Percentiles rank a stretch among this genome's conserved stretches.
These are phyloP conservation scores for Ceriops zippeliana DNA, from an alignment of 345 rosid genomes.

Conservation along the genomic window DNA sequence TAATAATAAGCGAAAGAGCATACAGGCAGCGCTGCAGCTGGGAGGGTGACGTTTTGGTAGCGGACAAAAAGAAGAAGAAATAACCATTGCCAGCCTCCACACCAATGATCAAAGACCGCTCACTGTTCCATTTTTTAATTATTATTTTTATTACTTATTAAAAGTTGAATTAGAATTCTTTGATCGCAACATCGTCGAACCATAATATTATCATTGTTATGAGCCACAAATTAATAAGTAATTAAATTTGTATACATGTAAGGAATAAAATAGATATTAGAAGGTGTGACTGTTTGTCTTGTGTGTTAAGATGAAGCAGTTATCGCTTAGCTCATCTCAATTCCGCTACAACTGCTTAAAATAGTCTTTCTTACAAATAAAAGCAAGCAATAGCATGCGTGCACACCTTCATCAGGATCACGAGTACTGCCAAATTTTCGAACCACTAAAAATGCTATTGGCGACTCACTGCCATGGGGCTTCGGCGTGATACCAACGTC, in stretches of 20 bases:
- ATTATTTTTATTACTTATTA: background rate
- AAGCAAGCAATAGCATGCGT: background rate
- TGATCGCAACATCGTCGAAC: conserved; percentile 22
- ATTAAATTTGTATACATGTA: background rate
- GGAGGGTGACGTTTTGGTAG: conserved; percentile 14
- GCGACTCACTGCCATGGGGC: no score
- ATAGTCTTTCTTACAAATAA: background rate
- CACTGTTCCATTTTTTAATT: background rate
- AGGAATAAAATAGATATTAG: background rate
- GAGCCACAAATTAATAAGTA: background rate
- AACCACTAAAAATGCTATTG: no score
- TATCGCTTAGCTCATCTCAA: background rate
- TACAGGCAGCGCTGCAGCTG: no score
- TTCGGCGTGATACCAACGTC: no score
- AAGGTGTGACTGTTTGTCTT: conserved; percentile 34
- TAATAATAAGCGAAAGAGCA: conserved; percentile 22
- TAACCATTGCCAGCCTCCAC: conserved; percentile 15
- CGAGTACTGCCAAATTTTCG: no score
- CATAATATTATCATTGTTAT: conserved; percentile 5
- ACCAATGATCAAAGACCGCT: conserved; percentile 30
- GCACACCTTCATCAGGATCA: no score
- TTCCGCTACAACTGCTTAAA: no score
- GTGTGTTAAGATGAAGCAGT: conserved; percentile 15
- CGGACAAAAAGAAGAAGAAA: conserved; percentile 41
- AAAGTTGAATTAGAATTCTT: conserved; percentile 29